A percentile compares a stretch with the other conserved stretches of the same genome.
Evolutionary conservation across 208 protist species (phyloP).

Genomic region (Acanthamoeba lenticulata): DNA sequence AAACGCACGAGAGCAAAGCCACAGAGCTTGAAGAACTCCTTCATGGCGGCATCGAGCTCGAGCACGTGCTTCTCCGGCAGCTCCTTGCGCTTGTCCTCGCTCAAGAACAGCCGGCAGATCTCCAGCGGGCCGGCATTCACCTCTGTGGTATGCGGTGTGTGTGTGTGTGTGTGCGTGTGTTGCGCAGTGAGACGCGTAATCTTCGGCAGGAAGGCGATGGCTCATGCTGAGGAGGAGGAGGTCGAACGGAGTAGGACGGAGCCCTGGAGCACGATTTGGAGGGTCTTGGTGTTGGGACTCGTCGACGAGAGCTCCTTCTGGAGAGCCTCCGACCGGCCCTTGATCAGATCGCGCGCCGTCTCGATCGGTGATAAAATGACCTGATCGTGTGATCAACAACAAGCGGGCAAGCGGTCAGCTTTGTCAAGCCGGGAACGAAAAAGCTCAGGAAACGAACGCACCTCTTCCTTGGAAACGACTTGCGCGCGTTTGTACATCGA

Average conservation of each 20-base stretch:
- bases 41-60: conserved; percentile 17
- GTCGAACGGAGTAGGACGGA: conserved; percentile 30
- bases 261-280: conserved; percentile 57
- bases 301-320: conserved; percentile 5
- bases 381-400: neutral
- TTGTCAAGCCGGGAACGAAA: neutral
- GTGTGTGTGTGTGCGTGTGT: too few species aligned
- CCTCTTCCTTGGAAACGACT: conserved; percentile 52
- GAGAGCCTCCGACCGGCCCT: neutral
- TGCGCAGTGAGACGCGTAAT: neutral
- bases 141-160: too few species aligned
- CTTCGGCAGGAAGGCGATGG: neutral
- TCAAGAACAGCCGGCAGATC: conserved; percentile 25
- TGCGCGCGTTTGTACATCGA: conserved; percentile 41
- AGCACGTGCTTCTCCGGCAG: neutral
- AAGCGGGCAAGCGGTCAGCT: neutral
- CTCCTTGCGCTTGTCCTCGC: conserved; percentile 8
- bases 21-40: conserved; percentile 49
- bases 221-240: neutral
- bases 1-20: neutral
- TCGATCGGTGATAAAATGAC: conserved; percentile 36
- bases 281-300: conserved; percentile 56
- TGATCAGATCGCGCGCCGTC: conserved; percentile 1
- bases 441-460: neutral
- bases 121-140: conserved; percentile 50